Base-by-base conservation (phyloP, 2,329 filamentous ascomycete genomes). In the Aciculosporium take region DNA sequence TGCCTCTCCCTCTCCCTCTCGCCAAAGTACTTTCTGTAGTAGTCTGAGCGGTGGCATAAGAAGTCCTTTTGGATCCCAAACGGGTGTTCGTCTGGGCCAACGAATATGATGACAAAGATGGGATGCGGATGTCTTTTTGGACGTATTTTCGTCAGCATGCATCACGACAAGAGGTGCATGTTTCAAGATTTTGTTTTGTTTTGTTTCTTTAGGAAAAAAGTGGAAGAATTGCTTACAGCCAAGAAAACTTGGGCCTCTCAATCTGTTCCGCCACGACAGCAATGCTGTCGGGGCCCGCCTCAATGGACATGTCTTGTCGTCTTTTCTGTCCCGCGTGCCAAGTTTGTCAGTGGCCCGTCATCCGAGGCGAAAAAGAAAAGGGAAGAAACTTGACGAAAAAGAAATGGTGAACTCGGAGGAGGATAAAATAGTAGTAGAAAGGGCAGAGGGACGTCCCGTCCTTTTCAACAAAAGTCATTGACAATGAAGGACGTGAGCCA, bases 1-100 rank as follows among this genome's bases (percentile, higher is more conserved):
- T 45, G 36, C 12, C 51, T 45, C 25, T 54, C 51, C 27, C 56
- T 52, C 37, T 45, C 31, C 12, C 51, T 45, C 25, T 54, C 51
- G 28, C 56, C 52, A 28, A 77, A 74, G 43, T 67, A 58, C 2
- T 61, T 53, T 5, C 59, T 59, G 49, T 71, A 77, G 49, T 63
- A 66, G 2, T 58, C 50, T 7, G 71, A 75, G 46, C 67, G 68
- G 24, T 66, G 60, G 46, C 69, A 72, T 20, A 78, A 58, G 42
- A 76, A 74, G 52, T 77, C 69, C 45, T 72, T 74, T 45, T 76
- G 74, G 10, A 78, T 65, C 9, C 68, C 71, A 48, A 76, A 78
- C 0, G 72, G 71, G 12, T 55, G 55, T 50, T 73, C 67, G 0
- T 72, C 62, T 3, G 62, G 57, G 0, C 74, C 73, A 23, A 75